These are phyloP conservation scores for Senna tora DNA, from an alignment of 306 rosid genomes.

Conservation along the genomic window DNA sequence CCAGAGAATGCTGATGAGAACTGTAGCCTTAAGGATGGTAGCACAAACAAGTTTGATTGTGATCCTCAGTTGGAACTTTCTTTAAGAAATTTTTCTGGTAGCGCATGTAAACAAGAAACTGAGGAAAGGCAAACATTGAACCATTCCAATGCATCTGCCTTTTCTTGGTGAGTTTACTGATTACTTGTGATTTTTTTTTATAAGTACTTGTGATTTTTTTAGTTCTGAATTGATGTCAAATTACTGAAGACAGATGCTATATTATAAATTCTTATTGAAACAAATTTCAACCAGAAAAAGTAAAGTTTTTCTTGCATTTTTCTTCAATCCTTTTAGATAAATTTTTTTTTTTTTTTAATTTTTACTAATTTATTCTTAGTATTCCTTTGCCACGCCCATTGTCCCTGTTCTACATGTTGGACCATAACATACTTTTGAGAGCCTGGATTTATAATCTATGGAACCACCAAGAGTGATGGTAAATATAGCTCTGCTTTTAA, in stretches of 20 bases:
- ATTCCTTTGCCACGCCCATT: conserved; percentile 4
- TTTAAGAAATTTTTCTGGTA: conserved; percentile 44
- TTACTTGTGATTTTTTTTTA: conserved; percentile 13
- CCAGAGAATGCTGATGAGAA: conserved; percentile 33
- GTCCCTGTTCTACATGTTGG: conserved; percentile 5
- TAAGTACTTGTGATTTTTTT: conserved; percentile 9
- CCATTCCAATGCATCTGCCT: conserved; percentile 70
- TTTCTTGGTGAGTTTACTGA: conserved; percentile 61
- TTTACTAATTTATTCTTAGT: neutral
- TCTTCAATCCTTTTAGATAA: neutral
- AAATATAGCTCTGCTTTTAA: neutral
- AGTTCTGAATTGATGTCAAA: conserved; percentile 11
- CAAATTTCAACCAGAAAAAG: conserved; percentile 10
- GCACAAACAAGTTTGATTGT: conserved; percentile 44
- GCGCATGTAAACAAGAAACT: conserved; percentile 44
- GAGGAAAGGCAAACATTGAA: conserved; percentile 53
- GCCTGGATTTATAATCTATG: neutral
- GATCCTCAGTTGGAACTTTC: conserved; percentile 59
- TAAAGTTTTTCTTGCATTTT: neutral
- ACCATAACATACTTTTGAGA: conserved; percentile 19
- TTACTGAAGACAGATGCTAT: conserved; percentile 14
- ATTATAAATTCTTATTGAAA: conserved; percentile 5
- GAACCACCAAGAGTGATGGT: conserved; percentile 21
- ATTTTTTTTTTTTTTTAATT: neutral
- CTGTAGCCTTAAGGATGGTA: conserved; percentile 33